Conservation (phyloP, 495 filamentous ascomycete genomes). For the Endocarpon pusillum region DNA sequence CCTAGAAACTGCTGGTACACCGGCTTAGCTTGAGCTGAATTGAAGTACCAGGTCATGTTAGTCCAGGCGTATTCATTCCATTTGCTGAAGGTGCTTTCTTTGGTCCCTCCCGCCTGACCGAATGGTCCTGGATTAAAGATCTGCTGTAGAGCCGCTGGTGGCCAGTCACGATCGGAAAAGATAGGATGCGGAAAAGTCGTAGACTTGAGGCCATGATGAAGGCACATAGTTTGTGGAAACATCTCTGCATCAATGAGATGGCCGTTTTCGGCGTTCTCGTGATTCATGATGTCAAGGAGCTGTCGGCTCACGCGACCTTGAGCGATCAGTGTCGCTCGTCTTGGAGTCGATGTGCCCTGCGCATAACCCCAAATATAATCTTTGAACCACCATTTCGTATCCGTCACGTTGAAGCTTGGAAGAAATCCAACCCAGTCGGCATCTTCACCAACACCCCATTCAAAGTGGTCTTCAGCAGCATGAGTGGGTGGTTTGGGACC, state of each 20-base stretch:
- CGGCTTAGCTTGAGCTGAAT: constrained; percentile 1
- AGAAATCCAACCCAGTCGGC: constrained; percentile 57
- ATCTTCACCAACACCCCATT: constrained; percentile 60
- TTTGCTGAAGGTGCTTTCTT: constrained; percentile 24
- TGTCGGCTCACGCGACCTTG: constrained; percentile 43
- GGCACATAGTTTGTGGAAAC: constrained; percentile 43
- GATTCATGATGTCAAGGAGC: constrained; percentile 49
- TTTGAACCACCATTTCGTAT: constrained; percentile 44
- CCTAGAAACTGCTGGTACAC: constrained; percentile 1
- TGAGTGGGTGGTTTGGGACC: constrained; percentile 41
- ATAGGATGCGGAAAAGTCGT: constrained; percentile 54
- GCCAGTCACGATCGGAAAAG: constrained; percentile 46
- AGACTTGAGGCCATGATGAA: constrained; percentile 57
- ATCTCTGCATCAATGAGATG: constrained; percentile 52
- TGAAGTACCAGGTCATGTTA: constrained; percentile 1
- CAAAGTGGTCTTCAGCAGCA: constrained; percentile 41
- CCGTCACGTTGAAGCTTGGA: constrained; percentile 50
- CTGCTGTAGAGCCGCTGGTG: constrained; percentile 31
- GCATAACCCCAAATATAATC: constrained; percentile 46
- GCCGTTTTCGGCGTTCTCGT: constrained; percentile 40
- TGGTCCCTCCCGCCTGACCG: constrained; percentile 25
- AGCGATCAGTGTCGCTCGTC: constrained; percentile 49
- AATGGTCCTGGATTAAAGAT: constrained; percentile 44
- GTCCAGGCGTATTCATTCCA: constrained; percentile 1
- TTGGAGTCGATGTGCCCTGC: constrained; percentile 37